A percentile compares a stretch with the other conserved stretches of the same genome.
phyloP scores from a whole-genome alignment of 2,329 filamentous ascomycete species.

The Dothidotthia symphoricarpi region DNA sequence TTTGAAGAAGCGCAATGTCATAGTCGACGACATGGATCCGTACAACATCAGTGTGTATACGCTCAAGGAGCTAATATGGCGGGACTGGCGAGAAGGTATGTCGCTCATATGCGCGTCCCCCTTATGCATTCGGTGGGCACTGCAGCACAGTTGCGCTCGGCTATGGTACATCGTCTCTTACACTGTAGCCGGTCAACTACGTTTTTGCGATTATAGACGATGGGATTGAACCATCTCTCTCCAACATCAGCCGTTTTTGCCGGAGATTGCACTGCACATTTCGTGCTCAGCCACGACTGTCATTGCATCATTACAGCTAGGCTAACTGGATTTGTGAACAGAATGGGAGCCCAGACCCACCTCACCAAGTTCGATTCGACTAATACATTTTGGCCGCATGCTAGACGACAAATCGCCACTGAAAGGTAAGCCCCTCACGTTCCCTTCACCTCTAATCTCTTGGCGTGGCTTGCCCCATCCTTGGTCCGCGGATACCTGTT shows the following conservation, averaged over 20 bases:
- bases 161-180: no score
- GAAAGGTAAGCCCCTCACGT: constrained; percentile 62
- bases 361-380: constrained; percentile 81
- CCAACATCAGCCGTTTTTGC: constrained; percentile 1
- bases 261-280: constrained; percentile 2
- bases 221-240: not conserved
- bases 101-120: constrained; percentile 1
- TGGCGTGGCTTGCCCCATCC: constrained; percentile 20
- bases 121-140: no score
- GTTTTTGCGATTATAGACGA: no score
- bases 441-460: constrained; percentile 11
- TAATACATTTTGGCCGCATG: constrained; percentile 90
- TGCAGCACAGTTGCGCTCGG: no score
- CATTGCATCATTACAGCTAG: constrained; percentile 3
- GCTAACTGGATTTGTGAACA: constrained; percentile 31
- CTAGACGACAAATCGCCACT: constrained; percentile 83
- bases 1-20: constrained; percentile 74
- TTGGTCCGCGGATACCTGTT: constrained; percentile 15
- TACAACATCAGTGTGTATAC: constrained; percentile 92
- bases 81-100: constrained; percentile 79
- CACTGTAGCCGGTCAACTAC: no score
- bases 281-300: constrained; percentile 10
- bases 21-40: constrained; percentile 73
- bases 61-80: constrained; percentile 87
- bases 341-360: constrained; percentile 86